A percentile compares a stretch with the other conserved stretches of the same genome.
Evolutionary conservation across 305 asterid genomes (phyloP).

Genomic region (Petunia hybrid): DNA sequence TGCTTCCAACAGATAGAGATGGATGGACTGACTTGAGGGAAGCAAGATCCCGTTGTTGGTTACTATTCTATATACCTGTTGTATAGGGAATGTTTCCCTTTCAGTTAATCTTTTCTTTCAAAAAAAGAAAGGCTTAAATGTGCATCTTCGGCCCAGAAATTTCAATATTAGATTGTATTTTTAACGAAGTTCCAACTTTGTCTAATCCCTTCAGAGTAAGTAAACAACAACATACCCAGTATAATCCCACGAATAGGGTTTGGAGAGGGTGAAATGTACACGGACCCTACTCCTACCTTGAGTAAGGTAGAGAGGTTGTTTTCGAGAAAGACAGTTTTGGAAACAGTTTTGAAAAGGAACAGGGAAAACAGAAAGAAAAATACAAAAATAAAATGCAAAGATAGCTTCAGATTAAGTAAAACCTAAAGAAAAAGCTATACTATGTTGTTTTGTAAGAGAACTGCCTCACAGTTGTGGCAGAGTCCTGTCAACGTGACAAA

Average conservation of each 20-base stretch:
- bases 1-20: not conserved
- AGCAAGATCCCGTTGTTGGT: not conserved
- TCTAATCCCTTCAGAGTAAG: not conserved
- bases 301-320: too few relatives aligned
- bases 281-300: too few relatives aligned
- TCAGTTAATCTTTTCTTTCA: not conserved
- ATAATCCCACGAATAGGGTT: too few relatives aligned
- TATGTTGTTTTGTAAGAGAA: not conserved
- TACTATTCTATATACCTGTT: not conserved
- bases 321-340: too few relatives aligned
- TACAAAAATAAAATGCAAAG: too few relatives aligned
- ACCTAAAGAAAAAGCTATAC: too few relatives aligned
- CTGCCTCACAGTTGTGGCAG: not conserved
- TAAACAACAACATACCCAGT: too few relatives aligned
- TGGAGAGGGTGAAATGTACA: too few relatives aligned
- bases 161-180: not conserved
- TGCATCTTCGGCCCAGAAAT: slow-evolving; percentile 7
- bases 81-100: slow-evolving; percentile 1
- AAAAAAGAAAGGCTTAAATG: not conserved
- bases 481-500: not conserved
- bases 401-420: not conserved
- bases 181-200: not conserved
- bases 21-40: not conserved
- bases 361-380: too few relatives aligned
- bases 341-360: too few relatives aligned